Evolutionary conservation across 345 rosid genomes (phyloP), one percentile per base, ranked within the genome.

Genomic region (Pelargonium nanum): DNA sequence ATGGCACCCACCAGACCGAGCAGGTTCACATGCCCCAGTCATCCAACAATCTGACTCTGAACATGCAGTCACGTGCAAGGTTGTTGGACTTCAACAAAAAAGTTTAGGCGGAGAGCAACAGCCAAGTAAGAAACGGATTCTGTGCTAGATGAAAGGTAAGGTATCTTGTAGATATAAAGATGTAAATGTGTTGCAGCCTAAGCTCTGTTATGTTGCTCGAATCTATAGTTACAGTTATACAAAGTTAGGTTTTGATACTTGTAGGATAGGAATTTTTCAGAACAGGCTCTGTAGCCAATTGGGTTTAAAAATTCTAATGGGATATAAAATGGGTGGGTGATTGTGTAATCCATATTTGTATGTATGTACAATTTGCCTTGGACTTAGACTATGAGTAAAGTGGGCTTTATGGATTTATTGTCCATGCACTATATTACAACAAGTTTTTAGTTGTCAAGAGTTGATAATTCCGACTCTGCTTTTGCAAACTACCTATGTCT

Each of bases 1-100:
- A 81, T 26, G 81, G 77, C 15, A 63, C 65, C 32, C 72, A 72
- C 44, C 88, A 64, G 70, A 64, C 32, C 62, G 85, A 74, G 67
- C 91, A 72, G 62, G 81, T 6, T 40, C 48, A 40, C 48, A 40
- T 40, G 48, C 48, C 48, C 2, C 48, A 40, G 48, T 17, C 13
- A 12, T 40, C 48, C 48, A 12, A 40, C 48, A 40, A 40, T 40
- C 48, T 5, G 40, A 30, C 40, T 30, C 6, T 12, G 40, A 30
- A 30, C 40, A 30, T 30, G 40, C 40, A 40, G 48, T 17, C 48
- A 9, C 48, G 16, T 40, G 48, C 48, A 9, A 15, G 48, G 16
- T 40, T 40, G 16, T 40, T 2, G 48, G 48, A 40, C 48, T 40
- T 40, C 48, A 40, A 7, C 48, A 40, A 40, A 40, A 40, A 17